A percentile compares a stretch with the other conserved stretches of the same genome.
Evolutionary conservation across 1,284 basidiomycete genomes (phyloP).

Genomic region (Pascua guehoae): DNA sequence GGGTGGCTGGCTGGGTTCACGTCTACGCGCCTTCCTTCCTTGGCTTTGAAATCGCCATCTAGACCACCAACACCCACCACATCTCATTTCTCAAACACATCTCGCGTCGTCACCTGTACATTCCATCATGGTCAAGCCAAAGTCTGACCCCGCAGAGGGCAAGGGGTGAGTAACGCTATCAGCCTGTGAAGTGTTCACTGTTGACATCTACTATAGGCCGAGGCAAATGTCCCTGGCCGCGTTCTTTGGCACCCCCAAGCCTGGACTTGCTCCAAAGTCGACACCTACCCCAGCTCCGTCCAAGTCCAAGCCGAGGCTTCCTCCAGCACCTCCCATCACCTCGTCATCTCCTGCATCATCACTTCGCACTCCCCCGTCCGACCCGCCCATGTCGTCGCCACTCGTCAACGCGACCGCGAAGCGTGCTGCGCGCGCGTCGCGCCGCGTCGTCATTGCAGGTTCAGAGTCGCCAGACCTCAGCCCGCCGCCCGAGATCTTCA

Average conservation of each 20-base stretch:
- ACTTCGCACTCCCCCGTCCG: slow-evolving; percentile 31
- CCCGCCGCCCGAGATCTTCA: slow-evolving; percentile 22
- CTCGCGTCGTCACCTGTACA: no score
- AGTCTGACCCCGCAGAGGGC: no score
- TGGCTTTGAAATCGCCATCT: no score
- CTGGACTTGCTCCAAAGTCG: slow-evolving; percentile 17
- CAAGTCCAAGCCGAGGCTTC: slow-evolving; percentile 4
- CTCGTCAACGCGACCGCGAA: slow-evolving; percentile 7
- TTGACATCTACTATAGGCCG: slow-evolving; percentile 15
- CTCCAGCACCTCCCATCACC: slow-evolving; percentile 7
- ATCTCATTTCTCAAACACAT: no score
- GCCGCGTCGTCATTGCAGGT: no score
- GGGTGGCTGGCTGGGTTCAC: no score
- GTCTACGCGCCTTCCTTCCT: no score
- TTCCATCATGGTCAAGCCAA: no score
- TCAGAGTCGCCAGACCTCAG: slow-evolving; percentile 20
- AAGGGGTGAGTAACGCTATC: background rate
- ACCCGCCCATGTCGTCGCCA: slow-evolving; percentile 26
- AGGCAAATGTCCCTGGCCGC: slow-evolving; percentile 49
- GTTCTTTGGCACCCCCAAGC: slow-evolving; percentile 48
- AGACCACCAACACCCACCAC: no score
- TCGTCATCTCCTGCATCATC: slow-evolving; percentile 19
- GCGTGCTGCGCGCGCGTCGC: background rate
- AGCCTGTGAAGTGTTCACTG: background rate
- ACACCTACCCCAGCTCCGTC: background rate